phyloP scores from a whole-genome alignment of 2,329 filamentous ascomycete genomes.

The Talaromyces islandicus region DNA sequence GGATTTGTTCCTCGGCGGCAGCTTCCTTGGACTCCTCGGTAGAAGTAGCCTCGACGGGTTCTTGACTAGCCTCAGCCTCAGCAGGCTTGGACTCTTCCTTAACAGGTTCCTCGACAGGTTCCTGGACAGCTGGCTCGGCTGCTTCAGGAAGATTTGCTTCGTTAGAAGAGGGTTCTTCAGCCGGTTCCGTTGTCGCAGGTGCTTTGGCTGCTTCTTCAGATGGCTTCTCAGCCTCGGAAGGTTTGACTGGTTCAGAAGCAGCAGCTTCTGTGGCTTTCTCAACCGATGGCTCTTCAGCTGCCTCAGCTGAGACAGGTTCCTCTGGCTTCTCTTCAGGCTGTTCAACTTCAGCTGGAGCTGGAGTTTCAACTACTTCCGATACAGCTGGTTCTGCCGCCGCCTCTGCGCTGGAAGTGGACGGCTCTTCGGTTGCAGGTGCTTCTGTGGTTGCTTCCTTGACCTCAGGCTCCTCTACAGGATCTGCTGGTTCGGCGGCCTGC shows the following conservation, averaged over 20 bases:
- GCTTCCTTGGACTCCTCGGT: background rate
- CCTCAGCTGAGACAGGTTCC: conserved; percentile 5
- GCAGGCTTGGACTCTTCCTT: background rate
- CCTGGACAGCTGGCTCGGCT: background rate
- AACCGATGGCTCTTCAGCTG: conserved; percentile 2
- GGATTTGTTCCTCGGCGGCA: background rate
- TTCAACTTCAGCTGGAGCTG: background rate
- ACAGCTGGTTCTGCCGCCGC: background rate
- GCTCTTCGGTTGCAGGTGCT: background rate
- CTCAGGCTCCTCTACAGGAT: background rate
- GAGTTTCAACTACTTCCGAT: background rate
- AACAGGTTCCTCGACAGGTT: background rate
- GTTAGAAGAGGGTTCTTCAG: conserved; percentile 1
- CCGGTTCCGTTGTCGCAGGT: conserved; percentile 7
- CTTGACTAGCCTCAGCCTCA: background rate
- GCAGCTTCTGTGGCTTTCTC: background rate
- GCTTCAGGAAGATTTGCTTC: background rate
- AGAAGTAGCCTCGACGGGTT: background rate
- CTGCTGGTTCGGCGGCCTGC: background rate
- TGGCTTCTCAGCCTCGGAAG: background rate
- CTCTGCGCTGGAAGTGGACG: background rate
- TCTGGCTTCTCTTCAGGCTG: background rate
- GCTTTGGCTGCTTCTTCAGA: background rate
- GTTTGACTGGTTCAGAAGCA: background rate
- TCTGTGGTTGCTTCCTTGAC: background rate